These are phyloP conservation scores for Boletales sp. DNA, from an alignment of 768 basidiomycete species.

Conservation along the genomic window DNA sequence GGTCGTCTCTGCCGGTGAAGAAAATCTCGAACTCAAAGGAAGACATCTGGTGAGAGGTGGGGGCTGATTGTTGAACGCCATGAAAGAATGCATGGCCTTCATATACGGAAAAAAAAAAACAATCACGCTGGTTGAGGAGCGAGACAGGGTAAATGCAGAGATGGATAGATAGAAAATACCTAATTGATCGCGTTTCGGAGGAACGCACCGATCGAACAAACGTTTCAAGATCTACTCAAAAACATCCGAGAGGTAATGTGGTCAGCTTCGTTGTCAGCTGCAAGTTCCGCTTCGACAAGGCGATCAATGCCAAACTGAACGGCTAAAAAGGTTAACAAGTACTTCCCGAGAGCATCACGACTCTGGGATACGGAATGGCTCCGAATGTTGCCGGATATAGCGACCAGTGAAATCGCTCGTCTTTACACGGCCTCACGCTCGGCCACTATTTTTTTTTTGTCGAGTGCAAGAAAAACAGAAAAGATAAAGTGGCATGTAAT, in stretches of 20 bases:
- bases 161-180: constrained; percentile 44
- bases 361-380: constrained; percentile 7
- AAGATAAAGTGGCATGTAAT: constrained; percentile 27
- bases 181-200: constrained; percentile 45
- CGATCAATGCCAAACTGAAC: constrained; percentile 20
- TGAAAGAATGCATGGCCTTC: constrained; percentile 15
- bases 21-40: constrained; percentile 51
- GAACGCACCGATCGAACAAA: constrained; percentile 10
- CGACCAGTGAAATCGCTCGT: background rate
- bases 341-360: constrained; percentile 19
- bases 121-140: background rate
- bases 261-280: constrained; percentile 10
- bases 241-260: constrained; percentile 12
- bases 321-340: constrained; percentile 27
- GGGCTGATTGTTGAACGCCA: constrained; percentile 3
- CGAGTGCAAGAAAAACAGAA: constrained; percentile 16
- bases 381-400: background rate
- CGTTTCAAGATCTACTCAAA: constrained; percentile 14
- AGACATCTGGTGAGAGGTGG: constrained; percentile 22
- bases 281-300: constrained; percentile 10
- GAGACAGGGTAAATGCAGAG: constrained; percentile 11
- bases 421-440: constrained; percentile 2
- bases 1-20: constrained; percentile 70
- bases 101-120: constrained; percentile 25
- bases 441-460: no score